Base-by-base conservation (phyloP, 306 rosid species). In the Coriaria nepalensis region DNA sequence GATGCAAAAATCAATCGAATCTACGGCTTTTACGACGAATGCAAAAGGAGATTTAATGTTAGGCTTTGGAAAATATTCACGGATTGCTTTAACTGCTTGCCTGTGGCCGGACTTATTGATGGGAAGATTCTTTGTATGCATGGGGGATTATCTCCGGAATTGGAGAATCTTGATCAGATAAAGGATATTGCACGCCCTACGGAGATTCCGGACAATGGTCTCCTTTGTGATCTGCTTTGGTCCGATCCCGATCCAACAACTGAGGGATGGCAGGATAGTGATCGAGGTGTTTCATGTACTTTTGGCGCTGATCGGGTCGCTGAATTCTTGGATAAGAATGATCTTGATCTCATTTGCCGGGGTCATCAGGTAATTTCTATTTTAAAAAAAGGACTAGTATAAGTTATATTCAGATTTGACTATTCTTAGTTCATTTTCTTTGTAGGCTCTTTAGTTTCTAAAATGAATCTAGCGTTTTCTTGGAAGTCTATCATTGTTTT, bases 1-100 rank as follows among this genome's bases (percentile, higher is more conserved):
- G 92, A 81, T 7, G 92, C 92, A 7, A 77, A 77, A 75, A 77
- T 81, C 40, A 81, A 81, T 54, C 64, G 92, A 36, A 66, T 81
- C 48, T 81, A 81, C 14, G 92, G 92, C 7, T 81, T 81, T 53
- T 81, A 81, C 4, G 85, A 81, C 33, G 92, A 81, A 60, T 81
- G 92, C 62, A 81, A 81, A 68, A 71, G 92, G 71, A 74, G 85
- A 65, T 81, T 77, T 57, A 81, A 81, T 40, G 79, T 81, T 51
- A 66, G 85, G 75, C 65, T 81, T 33, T 81, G 92, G 92, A 81
- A 77, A 72, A 77, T 71, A 77, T 81, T 81, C 46, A 77, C 82
- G 0, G 85, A 81, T 9, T 81, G 92, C 68, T 81, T 81, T 52
- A 81, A 81, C 59, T 66, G 82, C 63, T 60, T 81, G 82, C 92